Conservation (phyloP, 306 rosid genomes). For the Prunus armeniaca region DNA sequence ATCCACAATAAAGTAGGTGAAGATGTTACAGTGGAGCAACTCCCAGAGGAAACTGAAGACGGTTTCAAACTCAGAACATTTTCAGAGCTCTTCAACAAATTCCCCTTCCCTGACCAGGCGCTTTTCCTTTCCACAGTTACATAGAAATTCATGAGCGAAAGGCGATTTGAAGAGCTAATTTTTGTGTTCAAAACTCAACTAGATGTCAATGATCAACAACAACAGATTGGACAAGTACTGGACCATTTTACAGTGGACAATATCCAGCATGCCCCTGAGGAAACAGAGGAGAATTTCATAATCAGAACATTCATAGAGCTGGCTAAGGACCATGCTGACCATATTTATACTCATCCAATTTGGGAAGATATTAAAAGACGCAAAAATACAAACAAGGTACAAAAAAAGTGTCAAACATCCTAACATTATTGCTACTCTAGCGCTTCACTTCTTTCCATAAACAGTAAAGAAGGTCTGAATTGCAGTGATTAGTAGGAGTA, state of each 20-base stretch:
- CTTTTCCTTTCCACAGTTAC: background rate
- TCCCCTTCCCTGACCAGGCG: background rate
- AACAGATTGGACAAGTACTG: background rate
- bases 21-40: background rate
- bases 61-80: too few species aligned
- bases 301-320: background rate
- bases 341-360: too few species aligned
- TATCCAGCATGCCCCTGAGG: background rate
- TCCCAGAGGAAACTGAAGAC: background rate
- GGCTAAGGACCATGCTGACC: too few species aligned
- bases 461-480: constrained; percentile 45
- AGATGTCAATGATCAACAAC: too few species aligned
- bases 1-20: background rate
- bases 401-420: too few species aligned
- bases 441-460: too few species aligned
- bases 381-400: too few species aligned
- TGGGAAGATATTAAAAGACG: too few species aligned
- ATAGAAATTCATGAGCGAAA: background rate
- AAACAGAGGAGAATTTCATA: background rate
- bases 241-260: background rate
- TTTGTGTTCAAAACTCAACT: background rate
- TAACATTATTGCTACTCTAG: too few species aligned
- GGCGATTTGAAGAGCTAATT: background rate
- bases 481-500: constrained; percentile 39
- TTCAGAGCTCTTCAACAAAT: background rate